phyloP scores from a whole-genome alignment of 140 eudicot genomes.

The Bidens hawaiensis region DNA sequence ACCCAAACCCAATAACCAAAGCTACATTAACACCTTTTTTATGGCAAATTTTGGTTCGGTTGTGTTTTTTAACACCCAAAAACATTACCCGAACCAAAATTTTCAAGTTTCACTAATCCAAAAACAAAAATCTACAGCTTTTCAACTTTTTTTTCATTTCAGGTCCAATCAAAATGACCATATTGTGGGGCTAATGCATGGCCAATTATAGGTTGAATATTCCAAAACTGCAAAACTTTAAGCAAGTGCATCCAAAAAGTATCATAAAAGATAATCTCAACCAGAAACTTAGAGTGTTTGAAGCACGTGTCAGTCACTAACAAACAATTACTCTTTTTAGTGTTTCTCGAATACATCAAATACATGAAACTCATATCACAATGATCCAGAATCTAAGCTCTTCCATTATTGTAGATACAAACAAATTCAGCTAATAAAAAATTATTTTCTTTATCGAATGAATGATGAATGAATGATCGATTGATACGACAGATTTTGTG shows the following conservation, averaged over 20 bases:
- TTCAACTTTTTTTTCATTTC: neutral
- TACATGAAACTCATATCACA: constrained; percentile 12
- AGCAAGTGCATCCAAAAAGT: constrained; percentile 32
- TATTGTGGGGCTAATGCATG: constrained; percentile 1
- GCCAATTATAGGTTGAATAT: constrained; percentile 20
- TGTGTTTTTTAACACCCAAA: neutral
- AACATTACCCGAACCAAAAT: neutral
- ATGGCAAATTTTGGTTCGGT: neutral
- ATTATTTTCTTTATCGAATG: neutral
- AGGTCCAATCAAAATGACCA: neutral
- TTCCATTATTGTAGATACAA: constrained; percentile 10
- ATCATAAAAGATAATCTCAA: constrained; percentile 11
- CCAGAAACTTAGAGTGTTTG: constrained; percentile 13
- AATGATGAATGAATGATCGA: too few relatives aligned
- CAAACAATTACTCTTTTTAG: neutral
- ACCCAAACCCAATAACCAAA: too few relatives aligned
- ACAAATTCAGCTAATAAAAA: neutral
- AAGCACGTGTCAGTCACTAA: constrained; percentile 28
- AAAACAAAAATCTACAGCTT: neutral
- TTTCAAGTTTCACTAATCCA: neutral
- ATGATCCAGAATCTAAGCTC: constrained; percentile 8
- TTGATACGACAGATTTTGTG: constrained; percentile 22
- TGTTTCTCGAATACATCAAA: constrained; percentile 11
- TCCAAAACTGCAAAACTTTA: constrained; percentile 29
- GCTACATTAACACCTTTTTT: neutral